phyloP scores from a whole-genome alignment of 768 basidiomycete genomes.

The Calocybe cyanea region DNA sequence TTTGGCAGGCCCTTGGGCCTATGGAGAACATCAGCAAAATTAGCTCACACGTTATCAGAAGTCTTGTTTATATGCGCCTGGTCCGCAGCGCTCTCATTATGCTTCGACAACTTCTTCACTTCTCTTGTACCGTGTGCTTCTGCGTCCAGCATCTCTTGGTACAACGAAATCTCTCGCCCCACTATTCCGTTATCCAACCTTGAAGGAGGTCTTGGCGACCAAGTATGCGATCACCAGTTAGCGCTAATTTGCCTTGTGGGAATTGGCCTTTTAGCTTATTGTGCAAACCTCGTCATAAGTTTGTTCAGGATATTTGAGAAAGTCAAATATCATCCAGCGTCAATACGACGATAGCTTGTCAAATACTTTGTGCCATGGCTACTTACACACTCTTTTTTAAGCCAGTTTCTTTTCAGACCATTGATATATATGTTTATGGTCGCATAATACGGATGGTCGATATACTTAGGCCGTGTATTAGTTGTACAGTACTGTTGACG shows the following conservation, averaged over 20 bases:
- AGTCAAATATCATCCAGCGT: constrained; percentile 65
- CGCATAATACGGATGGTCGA: too few species aligned
- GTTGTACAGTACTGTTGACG: too few species aligned
- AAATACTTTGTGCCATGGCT: too few species aligned
- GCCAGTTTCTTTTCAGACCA: too few species aligned
- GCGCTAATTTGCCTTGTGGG: constrained; percentile 76
- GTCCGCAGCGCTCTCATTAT: constrained; percentile 84
- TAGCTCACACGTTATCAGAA: constrained; percentile 83
- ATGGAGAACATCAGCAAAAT: constrained; percentile 85
- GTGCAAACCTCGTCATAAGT: constrained; percentile 80
- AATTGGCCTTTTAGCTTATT: constrained; percentile 75
- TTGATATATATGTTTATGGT: too few species aligned
- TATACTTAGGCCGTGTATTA: too few species aligned
- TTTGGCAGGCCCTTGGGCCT: constrained; percentile 90
- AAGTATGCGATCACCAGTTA: constrained; percentile 72
- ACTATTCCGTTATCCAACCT: constrained; percentile 35
- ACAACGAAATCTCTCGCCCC: constrained; percentile 61
- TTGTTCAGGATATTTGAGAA: constrained; percentile 87
- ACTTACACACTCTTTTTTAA: too few species aligned
- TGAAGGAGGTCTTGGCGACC: constrained; percentile 47
- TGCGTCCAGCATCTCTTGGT: constrained; percentile 62
- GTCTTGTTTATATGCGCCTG: constrained; percentile 92
- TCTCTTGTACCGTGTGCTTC: constrained; percentile 77
- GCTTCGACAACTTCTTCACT: constrained; percentile 91
- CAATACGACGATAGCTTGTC: constrained; percentile 14